These are phyloP conservation scores for Pyrus pyrifolia DNA, from an alignment of 306 rosid genomes.

Conservation along the genomic window DNA sequence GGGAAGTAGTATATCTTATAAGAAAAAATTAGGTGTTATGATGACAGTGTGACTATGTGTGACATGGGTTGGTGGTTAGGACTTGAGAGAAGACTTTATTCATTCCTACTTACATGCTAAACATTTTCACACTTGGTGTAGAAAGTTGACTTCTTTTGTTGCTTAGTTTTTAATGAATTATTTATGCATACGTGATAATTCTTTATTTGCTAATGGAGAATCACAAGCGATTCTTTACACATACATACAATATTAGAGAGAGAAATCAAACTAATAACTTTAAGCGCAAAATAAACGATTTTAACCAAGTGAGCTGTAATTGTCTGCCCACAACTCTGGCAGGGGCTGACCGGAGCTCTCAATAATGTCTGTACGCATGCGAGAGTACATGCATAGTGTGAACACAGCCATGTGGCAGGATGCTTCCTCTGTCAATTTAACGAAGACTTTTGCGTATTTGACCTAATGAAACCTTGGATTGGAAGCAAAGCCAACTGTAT, in stretches of 20 bases:
- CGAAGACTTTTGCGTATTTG: background rate
- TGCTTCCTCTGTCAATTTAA: conserved; percentile 12
- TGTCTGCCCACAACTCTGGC: background rate
- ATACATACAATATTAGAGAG: background rate
- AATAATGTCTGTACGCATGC: background rate
- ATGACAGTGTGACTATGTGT: background rate
- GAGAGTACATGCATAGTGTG: conserved; percentile 4
- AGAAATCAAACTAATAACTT: too few relatives aligned
- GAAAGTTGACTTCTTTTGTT: too few relatives aligned
- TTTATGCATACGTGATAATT: too few relatives aligned
- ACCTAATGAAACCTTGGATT: background rate
- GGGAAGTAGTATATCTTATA: too few relatives aligned
- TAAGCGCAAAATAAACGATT: too few relatives aligned
- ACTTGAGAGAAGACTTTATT: background rate
- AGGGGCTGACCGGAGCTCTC: background rate
- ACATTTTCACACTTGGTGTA: too few relatives aligned
- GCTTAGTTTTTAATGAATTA: too few relatives aligned
- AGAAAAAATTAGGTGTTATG: too few relatives aligned
- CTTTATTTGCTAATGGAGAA: too few relatives aligned
- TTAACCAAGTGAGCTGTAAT: too few relatives aligned
- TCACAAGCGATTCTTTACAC: too few relatives aligned
- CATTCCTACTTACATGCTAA: too few relatives aligned
- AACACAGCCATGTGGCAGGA: conserved; percentile 29
- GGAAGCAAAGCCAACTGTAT: background rate
- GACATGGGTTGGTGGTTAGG: background rate